Base-by-base conservation (phyloP, 352 stramenopile species). In the Phytopythium delawarense region DNA sequence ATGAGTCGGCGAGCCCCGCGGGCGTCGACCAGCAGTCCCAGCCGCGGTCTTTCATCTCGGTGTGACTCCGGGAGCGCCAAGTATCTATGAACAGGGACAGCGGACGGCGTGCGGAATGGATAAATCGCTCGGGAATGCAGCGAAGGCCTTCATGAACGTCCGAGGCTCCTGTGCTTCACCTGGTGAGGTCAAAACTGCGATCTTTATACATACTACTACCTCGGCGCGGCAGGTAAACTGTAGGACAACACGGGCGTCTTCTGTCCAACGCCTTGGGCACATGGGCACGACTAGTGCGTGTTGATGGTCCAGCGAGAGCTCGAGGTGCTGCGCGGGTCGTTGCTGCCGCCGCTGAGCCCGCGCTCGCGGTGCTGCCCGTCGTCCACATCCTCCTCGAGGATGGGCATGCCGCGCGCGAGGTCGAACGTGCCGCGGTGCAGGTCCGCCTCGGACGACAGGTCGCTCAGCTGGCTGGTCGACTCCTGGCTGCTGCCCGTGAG, bases 321-420 rank as follows among this genome's bases (percentile, higher is more conserved):
- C 35, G 75, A 77, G 30, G 71, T 78, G 42, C 75, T 81, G 46
- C 75, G 72, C 15, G 66, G 74, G 45, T 79, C 72, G 25, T 68
- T 49, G 34, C 51, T 63, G 50, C 49, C 67, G 20, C 50, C 48
- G 45, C 57, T 63, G 23, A 57, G 59, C 50, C 66, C 56, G 3
- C 45, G 59, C n/a, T 69, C 67, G 57, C 65, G 60, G 25, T 68
- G 60, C 30, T 65, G 65, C 6, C 70, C 62, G 32, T 81, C 75
- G 8, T 75, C 46, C 50, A 70, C 65, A 55, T 85, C 79, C 40
- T 91, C 82, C 59, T 91, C 82, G 52, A 89, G 68, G 57, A 91
- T 89, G 3, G 79, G 76, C 66, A 88, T 80, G 23, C 70, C 68
- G 13, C 63, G 69, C 7, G 68, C 45, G 34, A 91, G 71, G 62